These are phyloP conservation scores for Lindgomyces ingoldianus DNA, from an alignment of 495 filamentous ascomycete genomes.

Conservation along the genomic window DNA sequence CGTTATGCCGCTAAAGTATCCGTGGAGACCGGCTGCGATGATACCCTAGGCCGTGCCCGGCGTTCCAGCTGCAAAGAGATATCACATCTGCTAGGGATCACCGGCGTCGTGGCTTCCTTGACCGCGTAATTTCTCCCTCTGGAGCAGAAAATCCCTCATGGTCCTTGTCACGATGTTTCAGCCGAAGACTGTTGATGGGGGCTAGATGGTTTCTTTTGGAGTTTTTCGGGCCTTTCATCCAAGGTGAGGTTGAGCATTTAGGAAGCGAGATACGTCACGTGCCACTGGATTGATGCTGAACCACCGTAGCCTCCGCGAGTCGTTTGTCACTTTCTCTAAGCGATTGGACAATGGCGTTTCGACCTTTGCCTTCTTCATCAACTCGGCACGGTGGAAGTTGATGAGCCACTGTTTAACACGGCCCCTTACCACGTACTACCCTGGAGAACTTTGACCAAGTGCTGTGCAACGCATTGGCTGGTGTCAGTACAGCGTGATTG, in stretches of 20 bases:
- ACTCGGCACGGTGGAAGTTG: conserved; percentile 29
- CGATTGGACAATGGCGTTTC: conserved; percentile 37
- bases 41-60: conserved; percentile 40
- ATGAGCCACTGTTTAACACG: conserved; percentile 17
- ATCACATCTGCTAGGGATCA: conserved; percentile 40
- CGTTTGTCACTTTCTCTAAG: conserved; percentile 26
- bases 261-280: conserved; percentile 37
- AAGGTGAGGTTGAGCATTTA: conserved; percentile 31
- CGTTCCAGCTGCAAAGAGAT: conserved; percentile 35
- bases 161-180: conserved; percentile 36
- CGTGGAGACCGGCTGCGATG: conserved; percentile 37
- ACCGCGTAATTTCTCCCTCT: conserved; percentile 37
- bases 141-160: conserved; percentile 36
- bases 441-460: conserved; percentile 18
- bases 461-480: conserved; percentile 28
- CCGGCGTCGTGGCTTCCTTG: conserved; percentile 38
- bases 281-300: conserved; percentile 27
- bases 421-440: conserved; percentile 24
- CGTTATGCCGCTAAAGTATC: conserved; percentile 37
- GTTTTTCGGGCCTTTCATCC: conserved; percentile 27
- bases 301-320: conserved; percentile 23
- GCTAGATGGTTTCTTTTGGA: conserved; percentile 32
- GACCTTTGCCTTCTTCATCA: conserved; percentile 20
- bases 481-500: conserved; percentile 4
- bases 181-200: conserved; percentile 17